Base-by-base conservation (phyloP, 202 grass and related monocot species). In the Saccharum hybrid region DNA sequence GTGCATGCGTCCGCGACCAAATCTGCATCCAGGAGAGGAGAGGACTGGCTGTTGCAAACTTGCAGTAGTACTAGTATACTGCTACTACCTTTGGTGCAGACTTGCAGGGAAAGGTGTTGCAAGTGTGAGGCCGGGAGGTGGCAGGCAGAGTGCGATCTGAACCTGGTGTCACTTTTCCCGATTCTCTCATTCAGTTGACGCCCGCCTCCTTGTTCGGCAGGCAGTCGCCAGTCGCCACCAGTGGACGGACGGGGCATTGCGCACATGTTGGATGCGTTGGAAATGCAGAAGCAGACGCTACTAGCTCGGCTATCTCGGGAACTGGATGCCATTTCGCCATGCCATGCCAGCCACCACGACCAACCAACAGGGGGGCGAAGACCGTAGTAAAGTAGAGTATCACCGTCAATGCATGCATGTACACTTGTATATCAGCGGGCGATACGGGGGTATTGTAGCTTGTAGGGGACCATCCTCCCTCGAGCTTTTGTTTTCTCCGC, bases 241-340 rank as follows among this genome's bases (percentile, higher is more conserved):
- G 2, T 57, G 19, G 52, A 57, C 52, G 62, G 42, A 28, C 37
- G 75, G 59, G 14, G 78, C 51, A 21, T n/a, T 77, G 45, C 23
- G 72, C 79, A 64, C 79, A 82, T 87, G 85, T 14, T 40, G 37
- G 45, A 42, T 16, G 2, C n/a, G 22, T 74, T 82, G 85, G 76
- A 71, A 82, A 87, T 64, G 48, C 0, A 18, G 15, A 48, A 14
- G 31, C 15, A 10, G 15, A 21, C 22, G 68, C 16, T 28, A 12
- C n/a, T n/a, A n/a, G 18, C 52, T 40, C 5, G 2, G 9, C 36
- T 37, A 34, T 2, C 60, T 30, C 61, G 18, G 64, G 66, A 54
- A 22, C 51, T 43, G 48, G 82, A 84, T 68, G 33, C 81, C 46
- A 23, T 15, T 49, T 49, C n/a, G n/a, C n/a, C n/a, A n/a, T n/a